Evolutionary conservation across 2,329 filamentous ascomycete genomes (phyloP).

Genomic region (Aspergillus neoniger): DNA sequence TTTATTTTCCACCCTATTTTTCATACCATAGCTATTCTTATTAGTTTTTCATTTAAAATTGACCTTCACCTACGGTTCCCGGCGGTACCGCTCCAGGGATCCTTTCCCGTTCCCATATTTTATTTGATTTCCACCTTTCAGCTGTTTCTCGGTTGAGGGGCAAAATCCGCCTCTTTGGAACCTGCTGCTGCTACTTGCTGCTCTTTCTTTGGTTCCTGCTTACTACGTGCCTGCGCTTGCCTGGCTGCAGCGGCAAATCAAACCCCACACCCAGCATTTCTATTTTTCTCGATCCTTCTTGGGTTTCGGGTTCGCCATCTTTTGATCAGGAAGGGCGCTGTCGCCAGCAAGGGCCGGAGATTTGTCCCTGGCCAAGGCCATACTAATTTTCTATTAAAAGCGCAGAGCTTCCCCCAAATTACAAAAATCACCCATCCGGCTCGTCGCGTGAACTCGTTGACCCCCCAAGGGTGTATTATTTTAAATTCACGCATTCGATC

Average conservation of each 20-base stretch:
- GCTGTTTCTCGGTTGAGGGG: slow-evolving; percentile 4
- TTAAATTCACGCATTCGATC: background rate
- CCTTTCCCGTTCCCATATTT: background rate
- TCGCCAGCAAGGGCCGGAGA: slow-evolving; percentile 23
- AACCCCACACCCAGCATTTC: slow-evolving; percentile 25
- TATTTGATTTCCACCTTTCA: background rate
- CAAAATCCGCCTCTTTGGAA: slow-evolving; percentile 3
- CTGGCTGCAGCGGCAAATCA: slow-evolving; percentile 35
- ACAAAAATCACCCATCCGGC: background rate
- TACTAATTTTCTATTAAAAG: slow-evolving; percentile 5
- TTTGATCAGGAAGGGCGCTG: slow-evolving; percentile 15
- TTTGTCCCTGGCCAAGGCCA: slow-evolving; percentile 9
- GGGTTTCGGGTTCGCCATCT: background rate
- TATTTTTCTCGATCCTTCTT: slow-evolving; percentile 12
- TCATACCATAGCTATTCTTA: background rate
- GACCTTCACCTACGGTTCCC: background rate
- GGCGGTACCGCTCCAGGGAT: background rate
- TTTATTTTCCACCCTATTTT: background rate
- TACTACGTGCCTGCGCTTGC: slow-evolving; percentile 24
- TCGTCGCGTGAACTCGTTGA: background rate
- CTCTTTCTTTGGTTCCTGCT: background rate
- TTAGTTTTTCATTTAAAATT: background rate
- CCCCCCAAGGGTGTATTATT: background rate
- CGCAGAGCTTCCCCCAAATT: background rate
- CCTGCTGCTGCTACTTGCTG: slow-evolving; percentile 2